phyloP scores from a whole-genome alignment of 225 moss, liverwort and hornwort species.

The Takakia lepidozioides region DNA sequence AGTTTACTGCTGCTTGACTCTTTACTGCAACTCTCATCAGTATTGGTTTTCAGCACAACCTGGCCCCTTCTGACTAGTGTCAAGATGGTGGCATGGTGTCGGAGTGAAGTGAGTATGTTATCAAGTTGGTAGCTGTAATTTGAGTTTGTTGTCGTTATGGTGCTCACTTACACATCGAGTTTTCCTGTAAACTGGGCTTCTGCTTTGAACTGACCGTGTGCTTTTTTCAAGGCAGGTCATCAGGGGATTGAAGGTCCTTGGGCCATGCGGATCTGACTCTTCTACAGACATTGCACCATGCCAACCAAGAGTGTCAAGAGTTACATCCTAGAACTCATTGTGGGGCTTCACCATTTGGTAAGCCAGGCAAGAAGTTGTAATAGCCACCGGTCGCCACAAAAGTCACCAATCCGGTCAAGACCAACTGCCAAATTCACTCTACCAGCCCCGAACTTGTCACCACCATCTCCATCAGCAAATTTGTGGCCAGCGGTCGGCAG shows the following conservation, averaged over 20 bases:
- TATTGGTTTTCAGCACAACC: no score
- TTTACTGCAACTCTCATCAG: no score
- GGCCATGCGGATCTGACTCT: slow-evolving; percentile 54
- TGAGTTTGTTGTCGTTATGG: no score
- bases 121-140: background rate
- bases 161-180: no score
- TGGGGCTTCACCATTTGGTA: slow-evolving; percentile 54
- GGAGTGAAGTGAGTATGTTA: no score
- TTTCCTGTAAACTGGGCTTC: no score
- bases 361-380: slow-evolving; percentile 34
- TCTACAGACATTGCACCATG: slow-evolving; percentile 67
- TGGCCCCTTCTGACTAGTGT: no score
- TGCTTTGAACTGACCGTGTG: no score
- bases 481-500: slow-evolving; percentile 5
- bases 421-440: slow-evolving; percentile 21
- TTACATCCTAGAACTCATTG: slow-evolving; percentile 63
- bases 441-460: slow-evolving; percentile 25
- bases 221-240: slow-evolving; percentile 39
- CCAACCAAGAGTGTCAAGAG: slow-evolving; percentile 59
- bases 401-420: slow-evolving; percentile 19
- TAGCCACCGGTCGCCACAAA: slow-evolving; percentile 14
- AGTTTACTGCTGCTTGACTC: no score
- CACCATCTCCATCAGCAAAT: slow-evolving; percentile 19
- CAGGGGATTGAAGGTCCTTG: slow-evolving; percentile 51
- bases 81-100: no score